Base-by-base conservation (phyloP, 1,284 basidiomycete species). In the Malassezia pachydermatis region DNA sequence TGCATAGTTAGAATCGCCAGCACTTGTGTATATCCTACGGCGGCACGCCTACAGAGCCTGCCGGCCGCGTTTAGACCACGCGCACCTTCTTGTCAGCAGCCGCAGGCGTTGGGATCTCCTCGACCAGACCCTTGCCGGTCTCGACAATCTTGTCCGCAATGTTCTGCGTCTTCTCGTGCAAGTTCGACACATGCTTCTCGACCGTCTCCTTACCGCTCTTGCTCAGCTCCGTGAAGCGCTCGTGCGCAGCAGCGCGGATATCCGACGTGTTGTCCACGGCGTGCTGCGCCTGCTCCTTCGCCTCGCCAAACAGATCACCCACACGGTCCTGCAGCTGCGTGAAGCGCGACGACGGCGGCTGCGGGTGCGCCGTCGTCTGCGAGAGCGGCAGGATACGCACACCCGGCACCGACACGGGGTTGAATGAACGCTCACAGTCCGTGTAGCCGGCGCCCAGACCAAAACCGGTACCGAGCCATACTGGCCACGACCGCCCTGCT, bases 371-470 rank as follows among this genome's bases (percentile, higher is more conserved):
- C 13, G 50, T 45, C 20, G 54, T 51, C 62, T 24, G 63, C n/a
- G n/a, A n/a, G n/a, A n/a, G n/a, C 50, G 17, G 84, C 44, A 77
- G 75, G 62, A 94, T 79, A 60, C 86, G 82, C 52, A 86, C 87
- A 59, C 89, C 89, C 30, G 88, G 84, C 70, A 92, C 81, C 65
- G 88, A 81, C 55, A 89, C 84, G 16, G 88, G 86, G 77, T 92
- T 92, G 80, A 95, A 92, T 19, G 86, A 85, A 59, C 87, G 83
- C 77, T 95, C 88, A 76, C 89, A 95, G 79, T 95, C 86, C 24
- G 87, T 87, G 74, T 90, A 92, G 38, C 87, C 86, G 49, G 83
- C 81, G 54, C 73, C 76, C 38, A 82, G 77, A 38, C 86, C 88
- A 71, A 86, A 94, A 55, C 92, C 90, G 17, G 89, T 88, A 6